phyloP scores from a whole-genome alignment of 2,329 filamentous ascomycete species.

The Trichoderma sp. region DNA sequence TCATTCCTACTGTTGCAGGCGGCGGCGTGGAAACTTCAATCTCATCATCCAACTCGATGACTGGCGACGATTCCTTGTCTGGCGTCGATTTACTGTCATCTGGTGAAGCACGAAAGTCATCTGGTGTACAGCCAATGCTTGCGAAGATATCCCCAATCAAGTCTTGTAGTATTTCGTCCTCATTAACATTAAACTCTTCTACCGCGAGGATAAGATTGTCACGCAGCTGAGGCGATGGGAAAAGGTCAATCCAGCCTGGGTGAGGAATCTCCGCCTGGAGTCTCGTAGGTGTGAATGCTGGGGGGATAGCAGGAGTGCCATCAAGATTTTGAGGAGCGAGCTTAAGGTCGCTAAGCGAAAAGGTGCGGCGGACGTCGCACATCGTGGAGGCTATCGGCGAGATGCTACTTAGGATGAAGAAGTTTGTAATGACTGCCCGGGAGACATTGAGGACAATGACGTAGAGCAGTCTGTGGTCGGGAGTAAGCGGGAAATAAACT shows the following conservation, averaged over 20 bases:
- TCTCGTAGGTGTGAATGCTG: conserved; percentile 24
- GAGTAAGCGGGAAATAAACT: conserved; percentile 25
- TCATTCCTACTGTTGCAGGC: not conserved
- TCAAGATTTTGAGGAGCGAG: not conserved
- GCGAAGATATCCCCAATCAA: conserved; percentile 22
- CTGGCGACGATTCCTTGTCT: not conserved
- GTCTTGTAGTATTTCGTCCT: conserved; percentile 25
- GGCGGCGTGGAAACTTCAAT: not conserved
- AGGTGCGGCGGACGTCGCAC: conserved; percentile 20
- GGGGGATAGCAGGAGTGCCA: conserved; percentile 14
- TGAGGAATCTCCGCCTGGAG: conserved; percentile 25
- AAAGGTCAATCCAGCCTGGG: conserved; percentile 26
- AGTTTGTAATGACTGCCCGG: conserved; percentile 27
- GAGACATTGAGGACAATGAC: conserved; percentile 28
- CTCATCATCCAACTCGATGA: not conserved
- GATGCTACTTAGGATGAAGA: conserved; percentile 25
- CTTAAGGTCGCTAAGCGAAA: not conserved
- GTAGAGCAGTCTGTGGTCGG: conserved; percentile 26
- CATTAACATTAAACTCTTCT: conserved; percentile 18
- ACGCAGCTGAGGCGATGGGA: conserved; percentile 25
- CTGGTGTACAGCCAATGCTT: not conserved
- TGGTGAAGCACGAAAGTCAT: not conserved
- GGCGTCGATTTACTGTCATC: not conserved
- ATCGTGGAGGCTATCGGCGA: conserved; percentile 13
- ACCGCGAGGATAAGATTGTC: conserved; percentile 27